phyloP scores from a whole-genome alignment of 768 basidiomycete genomes.

The Hebeloma cylindrosporum region DNA sequence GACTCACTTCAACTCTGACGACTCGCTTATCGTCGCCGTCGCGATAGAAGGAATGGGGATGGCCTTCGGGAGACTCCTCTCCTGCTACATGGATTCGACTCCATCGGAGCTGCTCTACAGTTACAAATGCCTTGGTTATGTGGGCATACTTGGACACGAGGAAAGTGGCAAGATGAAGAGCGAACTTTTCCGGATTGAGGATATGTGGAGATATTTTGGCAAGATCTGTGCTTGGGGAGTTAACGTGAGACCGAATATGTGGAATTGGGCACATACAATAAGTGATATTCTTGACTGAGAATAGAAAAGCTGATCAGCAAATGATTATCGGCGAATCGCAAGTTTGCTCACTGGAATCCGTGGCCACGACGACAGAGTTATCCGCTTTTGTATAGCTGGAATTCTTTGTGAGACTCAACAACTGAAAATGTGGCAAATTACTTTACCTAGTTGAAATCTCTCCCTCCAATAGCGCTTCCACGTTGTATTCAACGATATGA shows the following conservation, averaged over 20 bases:
- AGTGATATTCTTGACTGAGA: constrained; percentile 65
- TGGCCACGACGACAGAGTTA: constrained; percentile 86
- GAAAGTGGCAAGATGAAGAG: constrained; percentile 82
- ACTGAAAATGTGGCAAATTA: not conserved
- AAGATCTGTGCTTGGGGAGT: constrained; percentile 47
- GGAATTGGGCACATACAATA: constrained; percentile 43
- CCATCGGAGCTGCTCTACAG: constrained; percentile 84
- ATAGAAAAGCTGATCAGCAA: constrained; percentile 6
- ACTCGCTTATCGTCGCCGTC: constrained; percentile 90
- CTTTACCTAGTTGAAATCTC: constrained; percentile 74
- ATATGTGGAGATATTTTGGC: constrained; percentile 91
- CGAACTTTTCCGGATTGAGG: constrained; percentile 81
- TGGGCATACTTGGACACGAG: constrained; percentile 81
- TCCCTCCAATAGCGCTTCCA: constrained; percentile 79
- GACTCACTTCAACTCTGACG: constrained; percentile 55
- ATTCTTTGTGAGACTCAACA: not conserved
- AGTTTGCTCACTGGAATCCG: constrained; percentile 77
- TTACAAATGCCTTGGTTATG: constrained; percentile 66
- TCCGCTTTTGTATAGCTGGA: constrained; percentile 84
- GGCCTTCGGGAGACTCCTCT: constrained; percentile 38
- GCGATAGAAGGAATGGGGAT: constrained; percentile 80
- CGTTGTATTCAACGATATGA: constrained; percentile 82
- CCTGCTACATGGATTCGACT: constrained; percentile 62
- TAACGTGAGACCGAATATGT: not conserved
- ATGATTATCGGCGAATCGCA: not conserved